A percentile compares a stretch with the other conserved stretches of the same genome.
Conservation (phyloP, 2,329 filamentous ascomycete species). For the Chaetomium strumarium region DNA sequence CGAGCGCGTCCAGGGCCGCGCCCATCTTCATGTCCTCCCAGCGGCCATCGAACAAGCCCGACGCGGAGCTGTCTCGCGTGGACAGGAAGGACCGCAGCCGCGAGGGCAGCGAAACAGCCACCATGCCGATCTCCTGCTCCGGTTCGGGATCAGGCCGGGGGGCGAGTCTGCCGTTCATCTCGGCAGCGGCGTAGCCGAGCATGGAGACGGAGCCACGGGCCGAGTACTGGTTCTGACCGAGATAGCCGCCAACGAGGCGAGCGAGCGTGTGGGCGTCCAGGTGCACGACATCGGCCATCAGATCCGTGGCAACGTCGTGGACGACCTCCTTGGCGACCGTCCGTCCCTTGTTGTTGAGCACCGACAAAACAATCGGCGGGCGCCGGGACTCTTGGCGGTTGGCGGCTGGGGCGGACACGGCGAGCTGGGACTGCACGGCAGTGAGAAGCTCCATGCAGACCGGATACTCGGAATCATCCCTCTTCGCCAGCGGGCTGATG, state of each 20-base stretch:
- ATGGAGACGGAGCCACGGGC: constrained; percentile 46
- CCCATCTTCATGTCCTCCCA: constrained; percentile 60
- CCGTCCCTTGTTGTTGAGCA: constrained; percentile 32
- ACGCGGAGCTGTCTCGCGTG: constrained; percentile 22
- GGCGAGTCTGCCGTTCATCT: constrained; percentile 46
- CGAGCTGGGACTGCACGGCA: constrained; percentile 30
- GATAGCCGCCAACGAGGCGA: constrained; percentile 61
- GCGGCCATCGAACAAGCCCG: constrained; percentile 37
- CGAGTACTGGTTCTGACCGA: constrained; percentile 53
- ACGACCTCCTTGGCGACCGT: constrained; percentile 26
- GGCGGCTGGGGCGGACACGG: constrained; percentile 19
- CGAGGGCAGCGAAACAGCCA: constrained; percentile 25
- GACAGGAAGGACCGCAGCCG: constrained; percentile 22
- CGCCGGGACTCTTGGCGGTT: constrained; percentile 26
- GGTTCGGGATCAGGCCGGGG: constrained; percentile 40
- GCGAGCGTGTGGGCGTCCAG: constrained; percentile 66
- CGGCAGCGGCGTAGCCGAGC: constrained; percentile 51
- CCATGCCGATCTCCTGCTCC: constrained; percentile 27
- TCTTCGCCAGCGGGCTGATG: constrained; percentile 17
- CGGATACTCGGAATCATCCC: constrained; percentile 22
- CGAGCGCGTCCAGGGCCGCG: constrained; percentile 51
- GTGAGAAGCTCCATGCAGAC: constrained; percentile 29
- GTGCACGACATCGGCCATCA: constrained; percentile 61
- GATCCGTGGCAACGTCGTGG: constrained; percentile 29
- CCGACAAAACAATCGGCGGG: constrained; percentile 32